phyloP scores from a whole-genome alignment of 2,329 filamentous ascomycete genomes.

The Colletotrichum navitas region DNA sequence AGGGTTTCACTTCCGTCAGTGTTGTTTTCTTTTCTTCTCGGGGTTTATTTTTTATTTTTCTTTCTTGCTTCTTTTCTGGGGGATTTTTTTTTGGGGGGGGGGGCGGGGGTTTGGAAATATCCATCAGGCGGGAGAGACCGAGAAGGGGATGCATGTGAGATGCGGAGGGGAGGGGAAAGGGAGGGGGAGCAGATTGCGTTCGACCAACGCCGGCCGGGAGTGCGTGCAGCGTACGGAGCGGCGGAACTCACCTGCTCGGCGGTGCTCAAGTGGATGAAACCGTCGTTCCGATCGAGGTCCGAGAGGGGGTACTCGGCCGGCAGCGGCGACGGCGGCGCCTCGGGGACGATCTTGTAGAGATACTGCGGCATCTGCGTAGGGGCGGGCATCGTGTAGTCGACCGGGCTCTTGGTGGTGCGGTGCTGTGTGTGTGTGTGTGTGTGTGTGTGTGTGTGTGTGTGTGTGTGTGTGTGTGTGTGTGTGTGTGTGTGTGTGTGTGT shows the following conservation, averaged over 20 bases:
- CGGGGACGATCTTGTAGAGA: slow-evolving; percentile 72
- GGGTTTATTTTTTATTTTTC: no score
- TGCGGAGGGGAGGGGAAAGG: not conserved
- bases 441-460: not conserved
- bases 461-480: not conserved
- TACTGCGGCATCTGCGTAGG: slow-evolving; percentile 54
- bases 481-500: not conserved
- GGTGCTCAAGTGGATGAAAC: slow-evolving; percentile 72
- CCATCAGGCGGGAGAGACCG: not conserved
- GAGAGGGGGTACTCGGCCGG: slow-evolving; percentile 69
- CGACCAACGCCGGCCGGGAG: not conserved
- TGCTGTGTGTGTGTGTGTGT: not conserved
- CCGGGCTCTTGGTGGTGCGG: not conserved
- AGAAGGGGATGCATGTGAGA: not conserved
- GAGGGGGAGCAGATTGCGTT: not conserved
- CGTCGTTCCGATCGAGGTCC: slow-evolving; percentile 69
- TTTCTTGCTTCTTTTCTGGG: not conserved
- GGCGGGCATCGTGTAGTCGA: slow-evolving; percentile 21
- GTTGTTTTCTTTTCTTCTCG: not conserved
- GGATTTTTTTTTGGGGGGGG: not conserved
- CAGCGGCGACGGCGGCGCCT: slow-evolving; percentile 64
- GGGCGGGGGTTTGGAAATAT: not conserved
- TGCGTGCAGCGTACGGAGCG: not conserved
- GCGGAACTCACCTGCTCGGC: slow-evolving; percentile 61
- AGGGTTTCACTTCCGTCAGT: not conserved